Evolutionary conservation across 495 filamentous ascomycete genomes (phyloP), one percentile per base, ranked within the genome.

Genomic region (Jackrogersella minutella): DNA sequence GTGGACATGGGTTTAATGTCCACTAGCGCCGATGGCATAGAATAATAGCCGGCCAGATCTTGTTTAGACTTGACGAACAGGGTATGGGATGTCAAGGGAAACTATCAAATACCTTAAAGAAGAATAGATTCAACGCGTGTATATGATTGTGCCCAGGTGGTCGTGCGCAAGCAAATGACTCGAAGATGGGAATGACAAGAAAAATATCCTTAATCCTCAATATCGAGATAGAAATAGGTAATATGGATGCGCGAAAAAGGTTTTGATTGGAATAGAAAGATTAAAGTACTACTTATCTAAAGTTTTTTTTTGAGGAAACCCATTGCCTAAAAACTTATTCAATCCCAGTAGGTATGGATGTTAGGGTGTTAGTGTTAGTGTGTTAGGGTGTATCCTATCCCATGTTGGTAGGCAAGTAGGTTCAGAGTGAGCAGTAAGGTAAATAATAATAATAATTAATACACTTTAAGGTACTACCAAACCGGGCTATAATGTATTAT

Each of bases 161-260:
- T 26, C 14, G 19, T 62, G 58, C 58, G 57, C 58, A 62, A 51
- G 52, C 57, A 37, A 68, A 47, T 68, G 58, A 68, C 64, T 68
- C 58, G 50, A 56, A 31, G 14, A 31, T 30, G 37, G 21, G 33
- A 49, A 36, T 21, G 19, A 21, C 26, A 58, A 37, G 7, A 55
- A 62, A 56, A 31, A n/a, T n/a, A n/a, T n/a, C n/a, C n/a, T n/a
- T n/a, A n/a, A n/a, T n/a, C n/a, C n/a, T n/a, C n/a, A n/a, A n/a
- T n/a, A n/a, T n/a, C n/a, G n/a, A n/a, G n/a, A n/a, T n/a, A n/a
- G n/a, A n/a, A n/a, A n/a, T n/a, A n/a, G n/a, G n/a, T n/a, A n/a
- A n/a, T n/a, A n/a, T n/a, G 16, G 59, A 21, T 49, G n/a, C 50
- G 50, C 31, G 16, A 31, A 46, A 44, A 62, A 47, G 30, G 31